phyloP scores from a whole-genome alignment of 306 rosid genomes.

The Quercus robur region DNA sequence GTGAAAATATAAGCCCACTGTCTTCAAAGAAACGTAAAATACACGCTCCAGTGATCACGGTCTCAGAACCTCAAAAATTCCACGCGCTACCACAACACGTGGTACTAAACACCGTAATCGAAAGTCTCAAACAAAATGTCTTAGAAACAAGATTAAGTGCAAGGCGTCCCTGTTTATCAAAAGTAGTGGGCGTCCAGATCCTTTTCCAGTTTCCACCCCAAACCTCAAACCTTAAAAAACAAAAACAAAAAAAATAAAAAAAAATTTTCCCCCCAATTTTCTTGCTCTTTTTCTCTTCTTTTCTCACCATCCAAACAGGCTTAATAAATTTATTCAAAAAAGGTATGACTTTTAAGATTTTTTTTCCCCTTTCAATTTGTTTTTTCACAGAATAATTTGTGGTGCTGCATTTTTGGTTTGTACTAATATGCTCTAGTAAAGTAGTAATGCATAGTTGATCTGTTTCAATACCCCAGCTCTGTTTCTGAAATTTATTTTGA shows the following conservation, averaged over 20 bases:
- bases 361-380: background rate
- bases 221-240: slow-evolving; percentile 17
- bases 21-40: background rate
- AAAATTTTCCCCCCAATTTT: slow-evolving; percentile 31
- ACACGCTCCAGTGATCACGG: background rate
- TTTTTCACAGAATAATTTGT: slow-evolving; percentile 1
- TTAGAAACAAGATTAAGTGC: background rate
- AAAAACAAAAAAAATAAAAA: background rate
- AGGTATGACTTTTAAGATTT: background rate
- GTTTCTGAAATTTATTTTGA: background rate
- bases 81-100: slow-evolving; percentile 11
- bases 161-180: slow-evolving; percentile 36
- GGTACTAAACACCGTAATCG: background rate
- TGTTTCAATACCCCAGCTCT: background rate
- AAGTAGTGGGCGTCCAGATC: slow-evolving; percentile 44
- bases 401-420: slow-evolving; percentile 8
- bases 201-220: slow-evolving; percentile 13
- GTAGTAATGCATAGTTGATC: background rate
- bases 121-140: background rate
- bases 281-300: background rate
- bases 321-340: background rate
- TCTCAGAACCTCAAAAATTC: background rate
- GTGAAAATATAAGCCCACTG: background rate
- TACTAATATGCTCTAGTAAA: background rate
- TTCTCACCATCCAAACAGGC: slow-evolving; percentile 12